Base-by-base conservation (phyloP, 192 early-diverging fungal species). In the Coemansia sp. region DNA sequence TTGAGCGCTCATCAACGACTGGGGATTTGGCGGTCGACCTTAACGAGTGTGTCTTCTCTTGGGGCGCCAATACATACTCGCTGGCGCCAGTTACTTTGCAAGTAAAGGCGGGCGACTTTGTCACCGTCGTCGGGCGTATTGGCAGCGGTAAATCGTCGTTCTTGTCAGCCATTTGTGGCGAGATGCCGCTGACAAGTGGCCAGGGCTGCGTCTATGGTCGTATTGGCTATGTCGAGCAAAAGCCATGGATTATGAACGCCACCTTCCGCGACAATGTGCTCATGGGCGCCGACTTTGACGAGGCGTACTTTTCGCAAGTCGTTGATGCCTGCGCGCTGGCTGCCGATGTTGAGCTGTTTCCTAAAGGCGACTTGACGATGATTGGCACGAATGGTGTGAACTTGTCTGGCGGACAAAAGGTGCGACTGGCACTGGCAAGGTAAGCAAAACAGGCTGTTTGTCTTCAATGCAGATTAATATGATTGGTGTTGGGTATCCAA, bases 41-140 rank as follows among this genome's bases (percentile, higher is more conserved):
- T 40, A 39, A 65, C 2, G 38, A 62, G 9, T 79, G 77, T 9
- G 40, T 40, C 4, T 79, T 79, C 23, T 70, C 65, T 35, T 79
- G 77, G 77, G 65, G 72, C 1, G 14, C 66, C 1, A 46, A 65
- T 28, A 69, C 57, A 19, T 82, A 88, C 3, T 84, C 89, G 2
- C 75, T 95, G 8, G 75, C 88, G 35, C 70, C 88, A 23, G 77
- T 93, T 14, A 77, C 79, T 4, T 44, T 91, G n/a, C 44, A 67
- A 1, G 74, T 95, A 60, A 87, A 83, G 11, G 82, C 86, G 0
- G 90, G 89, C 21, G 89, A 91, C 23, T 88, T 90, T 66, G 87
- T 93, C 59, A 90, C 89, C n/a, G 84, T 95, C 2, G 91, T 95
- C 32, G 94, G 95, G 5, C 81, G 94, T 0, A 88, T 92, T n/a